Conservation (phyloP, 2,329 filamentous ascomycete species). For the Sporothrix phasma region DNA sequence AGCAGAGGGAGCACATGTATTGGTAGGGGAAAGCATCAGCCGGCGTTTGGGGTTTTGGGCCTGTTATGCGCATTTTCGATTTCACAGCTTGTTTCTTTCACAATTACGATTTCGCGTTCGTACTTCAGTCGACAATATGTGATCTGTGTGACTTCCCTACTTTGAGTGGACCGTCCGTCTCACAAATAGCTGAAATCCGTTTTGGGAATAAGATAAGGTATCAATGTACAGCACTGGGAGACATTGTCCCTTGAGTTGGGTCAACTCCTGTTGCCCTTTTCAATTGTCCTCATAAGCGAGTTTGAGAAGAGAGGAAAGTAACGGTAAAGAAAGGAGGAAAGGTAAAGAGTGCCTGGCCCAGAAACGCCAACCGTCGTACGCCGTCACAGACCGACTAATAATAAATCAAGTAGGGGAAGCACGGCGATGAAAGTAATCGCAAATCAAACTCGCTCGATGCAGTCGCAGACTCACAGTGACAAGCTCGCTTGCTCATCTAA, state of each 20-base stretch:
- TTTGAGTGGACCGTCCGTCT: neutral
- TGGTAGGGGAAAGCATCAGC: neutral
- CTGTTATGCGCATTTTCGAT: neutral
- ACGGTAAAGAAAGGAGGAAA: too few relatives aligned
- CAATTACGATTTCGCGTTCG: neutral
- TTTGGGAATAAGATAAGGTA: neutral
- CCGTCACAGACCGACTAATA: neutral
- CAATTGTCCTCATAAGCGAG: neutral
- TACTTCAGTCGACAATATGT: neutral
- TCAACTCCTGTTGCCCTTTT: neutral
- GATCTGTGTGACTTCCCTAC: neutral
- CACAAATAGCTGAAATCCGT: neutral
- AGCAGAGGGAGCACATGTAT: neutral
- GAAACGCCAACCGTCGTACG: neutral
- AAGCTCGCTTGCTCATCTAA: neutral
- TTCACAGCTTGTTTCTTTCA: neutral
- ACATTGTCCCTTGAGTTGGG: neutral
- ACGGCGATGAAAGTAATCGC: neutral
- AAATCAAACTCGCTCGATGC: slow-evolving; percentile 5
- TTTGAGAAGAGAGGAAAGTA: neutral
- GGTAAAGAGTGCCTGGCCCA: neutral
- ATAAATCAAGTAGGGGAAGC: neutral
- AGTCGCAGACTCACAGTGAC: too few relatives aligned
- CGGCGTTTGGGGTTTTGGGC: neutral
- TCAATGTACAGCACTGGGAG: neutral